These are phyloP conservation scores for Tolypocladium tropicale DNA, from an alignment of 2,329 filamentous ascomycete species.

Conservation along the genomic window DNA sequence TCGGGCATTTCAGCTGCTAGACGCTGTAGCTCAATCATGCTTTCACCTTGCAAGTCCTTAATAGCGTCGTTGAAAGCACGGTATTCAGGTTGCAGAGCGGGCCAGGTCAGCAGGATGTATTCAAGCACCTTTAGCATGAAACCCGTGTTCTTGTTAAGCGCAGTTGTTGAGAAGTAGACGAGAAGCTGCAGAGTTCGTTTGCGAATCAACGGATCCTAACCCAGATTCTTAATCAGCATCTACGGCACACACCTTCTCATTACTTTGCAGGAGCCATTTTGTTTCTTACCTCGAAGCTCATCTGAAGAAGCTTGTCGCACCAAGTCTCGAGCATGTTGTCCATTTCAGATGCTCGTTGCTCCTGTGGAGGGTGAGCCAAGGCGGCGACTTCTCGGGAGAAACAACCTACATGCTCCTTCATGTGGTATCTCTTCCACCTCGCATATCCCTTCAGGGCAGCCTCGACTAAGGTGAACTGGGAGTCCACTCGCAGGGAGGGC, in stretches of 20 bases:
- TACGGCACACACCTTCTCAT: neutral
- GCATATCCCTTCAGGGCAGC: slow-evolving; percentile 80
- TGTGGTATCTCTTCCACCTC: slow-evolving; percentile 52
- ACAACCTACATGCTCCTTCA: slow-evolving; percentile 18
- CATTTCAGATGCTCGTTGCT: slow-evolving; percentile 45
- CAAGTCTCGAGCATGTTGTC: slow-evolving; percentile 59
- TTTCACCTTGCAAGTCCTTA: slow-evolving; percentile 76
- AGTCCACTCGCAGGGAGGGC: slow-evolving; percentile 71
- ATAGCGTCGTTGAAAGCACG: slow-evolving; percentile 76
- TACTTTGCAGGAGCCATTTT: neutral
- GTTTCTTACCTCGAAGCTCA: slow-evolving; percentile 55
- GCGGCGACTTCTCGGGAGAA: neutral
- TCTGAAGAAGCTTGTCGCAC: slow-evolving; percentile 60
- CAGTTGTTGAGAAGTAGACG: slow-evolving; percentile 75
- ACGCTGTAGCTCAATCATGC: slow-evolving; percentile 78
- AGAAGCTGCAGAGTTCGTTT: slow-evolving; percentile 74
- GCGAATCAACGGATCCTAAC: slow-evolving; percentile 66
- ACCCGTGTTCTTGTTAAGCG: slow-evolving; percentile 62
- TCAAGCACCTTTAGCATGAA: slow-evolving; percentile 88
- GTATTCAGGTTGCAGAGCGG: slow-evolving; percentile 60
- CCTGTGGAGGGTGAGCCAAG: slow-evolving; percentile 17
- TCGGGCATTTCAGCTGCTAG: slow-evolving; percentile 87
- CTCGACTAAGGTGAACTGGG: slow-evolving; percentile 82
- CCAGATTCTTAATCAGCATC: neutral
- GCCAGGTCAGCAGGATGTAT: slow-evolving; percentile 77